These are phyloP conservation scores for Pistacia atlantica DNA, from an alignment of 345 rosid genomes.

Conservation along the genomic window DNA sequence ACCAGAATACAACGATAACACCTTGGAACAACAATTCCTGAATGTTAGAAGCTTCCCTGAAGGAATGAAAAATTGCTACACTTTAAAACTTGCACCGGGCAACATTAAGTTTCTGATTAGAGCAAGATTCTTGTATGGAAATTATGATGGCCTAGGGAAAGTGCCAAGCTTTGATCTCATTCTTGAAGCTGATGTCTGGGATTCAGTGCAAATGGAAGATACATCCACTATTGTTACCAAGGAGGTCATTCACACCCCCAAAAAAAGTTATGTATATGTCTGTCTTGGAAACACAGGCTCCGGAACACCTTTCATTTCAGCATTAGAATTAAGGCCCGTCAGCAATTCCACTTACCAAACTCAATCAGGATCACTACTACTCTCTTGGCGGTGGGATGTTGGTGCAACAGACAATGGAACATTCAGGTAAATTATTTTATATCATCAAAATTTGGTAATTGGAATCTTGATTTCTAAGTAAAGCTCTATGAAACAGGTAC, in stretches of 20 bases:
- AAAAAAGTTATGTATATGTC: neutral
- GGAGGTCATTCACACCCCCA: constrained; percentile 8
- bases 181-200: constrained; percentile 28
- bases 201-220: neutral
- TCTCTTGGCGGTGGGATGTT: neutral
- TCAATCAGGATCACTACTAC: neutral
- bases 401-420: neutral
- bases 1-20: neutral
- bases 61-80: constrained; percentile 27
- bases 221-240: neutral
- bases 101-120: constrained; percentile 18
- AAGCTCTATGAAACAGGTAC: neutral
- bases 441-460: too few species aligned
- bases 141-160: constrained; percentile 19
- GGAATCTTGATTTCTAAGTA: neutral
- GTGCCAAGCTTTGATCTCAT: constrained; percentile 13
- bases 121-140: constrained; percentile 30
- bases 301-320: constrained; percentile 24
- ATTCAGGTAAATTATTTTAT: neutral
- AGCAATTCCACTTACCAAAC: constrained; percentile 8
- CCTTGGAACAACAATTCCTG: neutral
- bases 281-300: constrained; percentile 11
- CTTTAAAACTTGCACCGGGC: neutral
- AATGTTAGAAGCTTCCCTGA: constrained; percentile 21
- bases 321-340: constrained; percentile 22